Evolutionary conservation across 495 filamentous ascomycete genomes (phyloP).

Genomic region (Patellaria atrata): DNA sequence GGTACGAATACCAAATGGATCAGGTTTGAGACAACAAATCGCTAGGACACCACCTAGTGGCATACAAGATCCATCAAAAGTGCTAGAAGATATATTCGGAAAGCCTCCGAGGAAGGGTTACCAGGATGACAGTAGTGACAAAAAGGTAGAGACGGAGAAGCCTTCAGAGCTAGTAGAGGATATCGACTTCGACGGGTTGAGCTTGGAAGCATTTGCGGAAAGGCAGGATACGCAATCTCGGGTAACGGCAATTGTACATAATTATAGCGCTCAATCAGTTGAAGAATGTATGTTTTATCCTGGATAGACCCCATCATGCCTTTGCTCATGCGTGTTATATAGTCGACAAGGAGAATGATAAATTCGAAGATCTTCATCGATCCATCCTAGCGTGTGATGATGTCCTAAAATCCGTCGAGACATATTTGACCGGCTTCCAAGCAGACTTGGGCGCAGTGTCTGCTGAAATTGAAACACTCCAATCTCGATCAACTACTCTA

Average conservation of each 20-base stretch:
- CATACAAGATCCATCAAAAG: slow-evolving; percentile 55
- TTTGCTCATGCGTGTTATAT: slow-evolving; percentile 17
- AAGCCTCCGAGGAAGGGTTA: slow-evolving; percentile 23
- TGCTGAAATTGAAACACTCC: slow-evolving; percentile 84
- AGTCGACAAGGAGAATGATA: slow-evolving; percentile 77
- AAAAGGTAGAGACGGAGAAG: slow-evolving; percentile 19
- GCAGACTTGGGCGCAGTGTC: slow-evolving; percentile 83
- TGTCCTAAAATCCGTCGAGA: slow-evolving; percentile 83
- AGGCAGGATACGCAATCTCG: slow-evolving; percentile 26
- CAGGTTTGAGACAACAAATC: slow-evolving; percentile 38
- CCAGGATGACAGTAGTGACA: background rate
- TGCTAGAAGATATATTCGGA: slow-evolving; percentile 59
- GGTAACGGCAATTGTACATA: slow-evolving; percentile 27
- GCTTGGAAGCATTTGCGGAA: slow-evolving; percentile 54
- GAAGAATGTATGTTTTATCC: slow-evolving; percentile 52
- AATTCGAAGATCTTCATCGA: slow-evolving; percentile 80
- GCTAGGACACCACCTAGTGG: slow-evolving; percentile 37
- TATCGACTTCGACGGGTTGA: slow-evolving; percentile 67
- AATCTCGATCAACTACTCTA: slow-evolving; percentile 67
- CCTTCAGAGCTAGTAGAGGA: slow-evolving; percentile 39
- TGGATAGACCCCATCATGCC: slow-evolving; percentile 5
- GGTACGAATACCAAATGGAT: slow-evolving; percentile 48
- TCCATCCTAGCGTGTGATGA: slow-evolving; percentile 86
- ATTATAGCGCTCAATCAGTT: slow-evolving; percentile 50
- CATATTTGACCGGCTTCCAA: slow-evolving; percentile 81